Evolutionary conservation across 805 yeast species (phyloP).

Genomic region (Soucietia sequanensis): DNA sequence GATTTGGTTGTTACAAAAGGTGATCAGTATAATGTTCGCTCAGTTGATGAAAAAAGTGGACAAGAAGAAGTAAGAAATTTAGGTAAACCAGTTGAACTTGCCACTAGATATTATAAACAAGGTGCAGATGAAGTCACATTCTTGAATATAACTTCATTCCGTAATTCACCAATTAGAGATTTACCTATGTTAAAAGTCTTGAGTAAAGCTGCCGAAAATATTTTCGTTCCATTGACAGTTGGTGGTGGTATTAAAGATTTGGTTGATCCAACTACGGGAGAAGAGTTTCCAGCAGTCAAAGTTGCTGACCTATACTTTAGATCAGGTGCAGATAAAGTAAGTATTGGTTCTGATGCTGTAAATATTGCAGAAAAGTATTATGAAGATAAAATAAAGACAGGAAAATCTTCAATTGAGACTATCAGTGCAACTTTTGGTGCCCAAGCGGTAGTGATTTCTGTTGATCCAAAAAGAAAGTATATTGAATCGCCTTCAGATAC

Average conservation of each 20-base stretch:
- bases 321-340: conserved; percentile 97
- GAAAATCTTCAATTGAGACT: conserved; percentile 87
- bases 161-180: conserved; percentile 90
- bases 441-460: conserved; percentile 97
- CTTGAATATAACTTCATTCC: conserved; percentile 90
- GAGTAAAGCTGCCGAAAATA: conserved; percentile 76
- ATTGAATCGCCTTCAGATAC: conserved; percentile 61
- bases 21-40: conserved; percentile 94
- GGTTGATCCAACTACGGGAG: conserved; percentile 76
- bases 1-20: conserved; percentile 98
- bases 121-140: conserved; percentile 98
- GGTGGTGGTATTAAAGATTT: conserved; percentile 98
- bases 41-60: conserved; percentile 27
- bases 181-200: conserved; percentile 95
- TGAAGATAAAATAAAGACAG: conserved; percentile 58
- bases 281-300: conserved; percentile 74
- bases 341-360: conserved; percentile 98
- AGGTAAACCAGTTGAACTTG: conserved; percentile 95
- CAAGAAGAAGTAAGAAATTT: conserved; percentile 77
- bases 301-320: conserved; percentile 91
- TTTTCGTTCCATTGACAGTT: conserved; percentile 95
- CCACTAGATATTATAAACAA: conserved; percentile 83
- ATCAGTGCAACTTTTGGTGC: conserved; percentile 90
- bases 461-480: conserved; percentile 92
- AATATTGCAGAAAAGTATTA: conserved; percentile 82